Base-by-base conservation (phyloP, 2,329 filamentous ascomycete species). In the Pestalotiopsis sp. region DNA sequence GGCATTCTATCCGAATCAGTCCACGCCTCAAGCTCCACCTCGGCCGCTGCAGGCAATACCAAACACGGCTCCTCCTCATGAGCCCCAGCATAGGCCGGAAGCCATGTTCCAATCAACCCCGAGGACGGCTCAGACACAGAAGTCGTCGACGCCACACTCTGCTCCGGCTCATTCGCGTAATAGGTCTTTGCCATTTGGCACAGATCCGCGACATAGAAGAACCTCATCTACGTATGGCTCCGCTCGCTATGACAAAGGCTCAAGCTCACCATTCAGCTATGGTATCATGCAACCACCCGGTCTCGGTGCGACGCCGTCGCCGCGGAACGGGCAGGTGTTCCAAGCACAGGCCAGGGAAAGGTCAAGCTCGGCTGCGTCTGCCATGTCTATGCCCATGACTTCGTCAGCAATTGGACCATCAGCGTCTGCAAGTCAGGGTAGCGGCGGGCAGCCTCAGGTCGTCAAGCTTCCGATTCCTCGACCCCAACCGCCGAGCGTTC, bases 401-500 rank as follows among this genome's bases (percentile, higher is more conserved):
- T 77, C 77, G 12, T 77, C 77, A 14, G 76, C 74, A 9, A 79
- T 81, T 72, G 77, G 80, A 73, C 77, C 79, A 68, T 69, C 77
- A 66, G 76, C 77, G 65, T 79, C 80, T 69, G 74, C 77, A 63
- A 74, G 75, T 68, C 72, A 78, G 74, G 76, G 75, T 38, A 65
- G 73, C 25, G 68, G 70, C 45, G 74, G 72, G 27, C 74, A 75
- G 14, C 64, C 74, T 4, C 75, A 77, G 59, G 68, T 71, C 20
- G 70, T 69, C 23, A 71, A 73, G 17, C 71, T 72, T 13, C 73
- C 71, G 39, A 36, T 67, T 6, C 58, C 63, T 49, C 72, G 68
- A 68, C 74, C 76, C 66, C 38, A 65, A 74, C 78, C 70, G 62
- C 74, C 68, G 71, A 82, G 72, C n/a, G 80, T 86, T 11, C 84